Evolutionary conservation across 1,139 yeast species (phyloP).

Genomic region (Suhomyces bolitotheri): DNA sequence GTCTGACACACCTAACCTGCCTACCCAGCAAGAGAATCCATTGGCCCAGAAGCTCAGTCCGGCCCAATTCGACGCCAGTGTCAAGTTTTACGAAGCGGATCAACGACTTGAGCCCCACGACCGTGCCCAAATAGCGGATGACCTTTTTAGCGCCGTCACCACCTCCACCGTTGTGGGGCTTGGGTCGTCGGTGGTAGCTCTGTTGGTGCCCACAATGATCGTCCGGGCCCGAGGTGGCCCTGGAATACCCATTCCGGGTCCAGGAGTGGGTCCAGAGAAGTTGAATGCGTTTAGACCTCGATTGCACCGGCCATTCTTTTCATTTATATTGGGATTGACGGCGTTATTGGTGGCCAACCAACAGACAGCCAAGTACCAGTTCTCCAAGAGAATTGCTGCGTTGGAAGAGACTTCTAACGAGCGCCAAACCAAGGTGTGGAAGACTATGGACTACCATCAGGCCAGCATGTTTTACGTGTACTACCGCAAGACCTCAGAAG

Average conservation of each 20-base stretch:
- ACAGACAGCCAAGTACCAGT: constrained; percentile 27
- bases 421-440: constrained; percentile 35
- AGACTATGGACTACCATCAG: constrained; percentile 39
- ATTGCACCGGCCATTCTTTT: constrained; percentile 36
- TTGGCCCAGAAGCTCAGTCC: constrained; percentile 32
- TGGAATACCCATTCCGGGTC: not conserved
- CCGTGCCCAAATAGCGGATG: constrained; percentile 32
- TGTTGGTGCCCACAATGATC: constrained; percentile 16
- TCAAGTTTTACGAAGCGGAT: constrained; percentile 47
- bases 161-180: constrained; percentile 29
- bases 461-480: constrained; percentile 39
- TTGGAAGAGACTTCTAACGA: constrained; percentile 16
- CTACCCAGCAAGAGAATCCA: constrained; percentile 24
- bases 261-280: not conserved
- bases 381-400: constrained; percentile 19
- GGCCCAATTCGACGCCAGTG: constrained; percentile 38
- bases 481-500: constrained; percentile 34
- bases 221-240: constrained; percentile 7
- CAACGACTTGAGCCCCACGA: constrained; percentile 33
- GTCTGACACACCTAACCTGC: constrained; percentile 1
- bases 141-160: constrained; percentile 29
- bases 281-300: constrained; percentile 12
- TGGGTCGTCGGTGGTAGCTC: constrained; percentile 15
- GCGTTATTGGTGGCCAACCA: constrained; percentile 30
- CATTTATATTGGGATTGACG: constrained; percentile 34